phyloP scores from a whole-genome alignment of 306 rosid genomes.

The Myrica gale region DNA sequence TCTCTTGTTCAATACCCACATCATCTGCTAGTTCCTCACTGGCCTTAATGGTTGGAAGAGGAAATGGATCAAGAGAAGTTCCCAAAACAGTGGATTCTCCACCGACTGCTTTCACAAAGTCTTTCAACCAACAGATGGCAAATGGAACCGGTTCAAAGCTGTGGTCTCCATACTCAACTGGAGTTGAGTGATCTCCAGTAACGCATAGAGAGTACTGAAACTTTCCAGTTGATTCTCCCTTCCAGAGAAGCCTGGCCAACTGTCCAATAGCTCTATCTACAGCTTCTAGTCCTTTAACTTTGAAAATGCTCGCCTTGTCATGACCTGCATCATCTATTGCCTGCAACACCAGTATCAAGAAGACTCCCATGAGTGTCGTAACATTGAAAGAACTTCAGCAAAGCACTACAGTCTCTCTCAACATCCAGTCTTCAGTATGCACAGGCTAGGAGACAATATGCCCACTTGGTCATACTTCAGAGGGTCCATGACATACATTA shows the following conservation, averaged over 20 bases:
- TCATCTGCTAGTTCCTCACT: constrained; percentile 46
- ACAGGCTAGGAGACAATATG: not conserved
- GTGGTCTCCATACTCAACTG: constrained; percentile 98
- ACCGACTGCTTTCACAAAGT: constrained; percentile 64
- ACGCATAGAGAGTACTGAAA: constrained; percentile 71
- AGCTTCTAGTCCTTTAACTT: constrained; percentile 82
- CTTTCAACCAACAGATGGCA: constrained; percentile 64
- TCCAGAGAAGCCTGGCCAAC: constrained; percentile 85
- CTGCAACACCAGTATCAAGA: constrained; percentile 45
- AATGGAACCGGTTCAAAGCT: constrained; percentile 96
- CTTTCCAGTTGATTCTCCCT: constrained; percentile 60
- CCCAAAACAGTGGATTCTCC: constrained; percentile 47
- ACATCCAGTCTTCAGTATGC: not conserved
- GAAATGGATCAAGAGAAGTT: constrained; percentile 67
- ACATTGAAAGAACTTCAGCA: not conserved
- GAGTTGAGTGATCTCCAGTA: constrained; percentile 94
- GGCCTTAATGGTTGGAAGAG: constrained; percentile 61
- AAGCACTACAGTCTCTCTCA: not conserved
- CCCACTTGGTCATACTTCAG: not conserved
- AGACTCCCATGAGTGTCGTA: constrained; percentile 7
- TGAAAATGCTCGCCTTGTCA: constrained; percentile 79
- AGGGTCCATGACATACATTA: not conserved
- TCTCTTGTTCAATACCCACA: constrained; percentile 36
- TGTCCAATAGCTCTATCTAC: constrained; percentile 85
- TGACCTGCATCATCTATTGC: constrained; percentile 98